Conservation (phyloP, 139 green algal genomes). For the Chlamydomonas applanata region DNA sequence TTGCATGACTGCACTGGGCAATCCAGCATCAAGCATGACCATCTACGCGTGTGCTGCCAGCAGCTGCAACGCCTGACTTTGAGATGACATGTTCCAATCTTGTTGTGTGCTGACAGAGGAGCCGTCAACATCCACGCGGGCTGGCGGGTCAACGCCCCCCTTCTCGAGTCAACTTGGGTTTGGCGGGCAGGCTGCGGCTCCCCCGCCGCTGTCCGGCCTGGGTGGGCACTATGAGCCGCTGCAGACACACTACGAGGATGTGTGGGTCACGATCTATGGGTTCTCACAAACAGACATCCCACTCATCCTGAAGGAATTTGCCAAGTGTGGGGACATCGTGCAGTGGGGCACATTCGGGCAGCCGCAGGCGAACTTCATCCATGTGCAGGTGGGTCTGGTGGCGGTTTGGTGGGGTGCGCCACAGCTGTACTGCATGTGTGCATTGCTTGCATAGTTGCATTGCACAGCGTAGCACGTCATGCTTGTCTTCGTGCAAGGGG, state of each 20-base stretch:
- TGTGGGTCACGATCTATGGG: slow-evolving; percentile 62
- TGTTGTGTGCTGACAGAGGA: slow-evolving; percentile 8
- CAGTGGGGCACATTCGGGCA: slow-evolving; percentile 53
- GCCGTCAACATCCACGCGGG: background rate
- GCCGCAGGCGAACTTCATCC: slow-evolving; percentile 51
- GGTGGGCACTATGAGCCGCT: background rate
- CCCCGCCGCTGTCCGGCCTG: background rate
- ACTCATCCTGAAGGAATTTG: slow-evolving; percentile 38
- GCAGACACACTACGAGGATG: slow-evolving; percentile 34
- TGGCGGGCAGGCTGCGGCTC: background rate
- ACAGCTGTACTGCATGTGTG: too few relatives aligned
- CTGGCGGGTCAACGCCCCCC: background rate
- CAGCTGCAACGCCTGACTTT: background rate
- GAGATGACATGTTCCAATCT: background rate
- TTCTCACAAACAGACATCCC: slow-evolving; percentile 29
- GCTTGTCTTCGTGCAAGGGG: too few relatives aligned
- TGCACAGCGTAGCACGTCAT: too few relatives aligned
- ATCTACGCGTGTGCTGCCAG: background rate
- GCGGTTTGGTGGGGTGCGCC: too few relatives aligned
- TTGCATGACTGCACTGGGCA: background rate
- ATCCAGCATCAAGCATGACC: background rate
- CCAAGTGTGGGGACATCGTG: slow-evolving; percentile 55
- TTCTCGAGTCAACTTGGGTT: background rate
- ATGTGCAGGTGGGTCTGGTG: slow-evolving; percentile 40
- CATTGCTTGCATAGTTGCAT: too few relatives aligned